Conservation (phyloP, 163 green algal genomes). For the Chlorella variabilis region DNA sequence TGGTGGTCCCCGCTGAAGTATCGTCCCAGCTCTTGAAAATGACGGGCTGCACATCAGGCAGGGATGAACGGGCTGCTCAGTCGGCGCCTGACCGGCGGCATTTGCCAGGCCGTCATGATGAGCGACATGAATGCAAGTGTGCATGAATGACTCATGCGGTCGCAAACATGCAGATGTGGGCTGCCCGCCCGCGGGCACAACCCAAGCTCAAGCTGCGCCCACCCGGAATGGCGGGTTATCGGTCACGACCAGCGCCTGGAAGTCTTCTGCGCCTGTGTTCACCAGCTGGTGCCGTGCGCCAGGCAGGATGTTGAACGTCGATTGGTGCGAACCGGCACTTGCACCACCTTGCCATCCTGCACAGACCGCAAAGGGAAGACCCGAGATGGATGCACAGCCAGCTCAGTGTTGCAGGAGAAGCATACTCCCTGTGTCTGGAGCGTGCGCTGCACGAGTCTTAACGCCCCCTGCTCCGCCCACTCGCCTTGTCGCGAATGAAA, state of each 20-base stretch:
- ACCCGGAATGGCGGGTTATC: background rate
- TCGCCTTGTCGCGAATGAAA: background rate
- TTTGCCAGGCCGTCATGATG: too few species aligned
- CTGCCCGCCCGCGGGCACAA: too few species aligned
- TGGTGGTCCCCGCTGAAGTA: background rate
- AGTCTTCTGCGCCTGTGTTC: background rate
- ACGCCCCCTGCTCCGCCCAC: too few species aligned
- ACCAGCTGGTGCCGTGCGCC: background rate
- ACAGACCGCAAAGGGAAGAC: background rate
- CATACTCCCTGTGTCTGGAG: too few species aligned
- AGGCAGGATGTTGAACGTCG: background rate
- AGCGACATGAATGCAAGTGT: too few species aligned
- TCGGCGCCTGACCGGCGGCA: too few species aligned
- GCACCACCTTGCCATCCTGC: background rate
- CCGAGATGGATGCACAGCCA: background rate
- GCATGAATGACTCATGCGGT: too few species aligned
- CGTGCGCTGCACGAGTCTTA: too few species aligned
- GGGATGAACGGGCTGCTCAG: too few species aligned
- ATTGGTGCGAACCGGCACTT: background rate
- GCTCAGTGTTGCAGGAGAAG: too few species aligned
- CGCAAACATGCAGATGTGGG: too few species aligned
- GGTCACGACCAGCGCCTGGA: background rate
- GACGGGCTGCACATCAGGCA: background rate
- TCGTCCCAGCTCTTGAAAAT: background rate
- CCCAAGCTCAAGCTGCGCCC: too few species aligned